Conservation (phyloP, 2,329 filamentous ascomycete species). For the Seiridium unicorne region DNA sequence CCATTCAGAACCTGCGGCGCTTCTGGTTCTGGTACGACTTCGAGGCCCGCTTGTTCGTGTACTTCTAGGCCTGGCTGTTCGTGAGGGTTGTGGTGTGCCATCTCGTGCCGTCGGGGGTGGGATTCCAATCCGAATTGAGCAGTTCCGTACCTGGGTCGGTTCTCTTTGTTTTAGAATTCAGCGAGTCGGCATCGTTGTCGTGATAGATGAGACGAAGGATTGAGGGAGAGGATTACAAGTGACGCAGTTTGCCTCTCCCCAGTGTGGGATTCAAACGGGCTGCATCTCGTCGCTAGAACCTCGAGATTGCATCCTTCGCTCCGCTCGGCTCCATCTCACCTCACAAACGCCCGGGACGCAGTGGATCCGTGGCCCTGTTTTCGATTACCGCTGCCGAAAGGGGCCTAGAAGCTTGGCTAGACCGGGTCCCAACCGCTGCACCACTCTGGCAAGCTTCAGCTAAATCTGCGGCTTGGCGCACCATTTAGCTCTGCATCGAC, state of each 20-base stretch:
- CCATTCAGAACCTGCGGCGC: conserved; percentile 17
- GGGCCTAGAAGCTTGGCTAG: background rate
- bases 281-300: background rate
- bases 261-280: background rate
- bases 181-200: background rate
- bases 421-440: background rate
- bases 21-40: conserved; percentile 17
- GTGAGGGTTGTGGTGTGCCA: background rate
- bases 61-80: conserved; percentile 3
- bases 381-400: background rate
- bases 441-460: background rate
- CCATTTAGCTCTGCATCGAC: background rate
- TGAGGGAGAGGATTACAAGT: background rate
- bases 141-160: background rate
- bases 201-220: background rate
- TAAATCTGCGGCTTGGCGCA: background rate
- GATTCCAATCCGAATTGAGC: background rate
- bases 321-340: background rate
- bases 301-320: background rate
- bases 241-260: background rate
- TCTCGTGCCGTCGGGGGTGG: background rate
- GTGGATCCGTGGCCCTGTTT: background rate
- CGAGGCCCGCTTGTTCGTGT: conserved; percentile 16
- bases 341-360: background rate
- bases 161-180: background rate